Percentiles rank a stretch among this genome's conserved stretches.
These are phyloP conservation scores for Hydnomerulius pinastri DNA, from an alignment of 768 basidiomycete genomes.

Conservation along the genomic window DNA sequence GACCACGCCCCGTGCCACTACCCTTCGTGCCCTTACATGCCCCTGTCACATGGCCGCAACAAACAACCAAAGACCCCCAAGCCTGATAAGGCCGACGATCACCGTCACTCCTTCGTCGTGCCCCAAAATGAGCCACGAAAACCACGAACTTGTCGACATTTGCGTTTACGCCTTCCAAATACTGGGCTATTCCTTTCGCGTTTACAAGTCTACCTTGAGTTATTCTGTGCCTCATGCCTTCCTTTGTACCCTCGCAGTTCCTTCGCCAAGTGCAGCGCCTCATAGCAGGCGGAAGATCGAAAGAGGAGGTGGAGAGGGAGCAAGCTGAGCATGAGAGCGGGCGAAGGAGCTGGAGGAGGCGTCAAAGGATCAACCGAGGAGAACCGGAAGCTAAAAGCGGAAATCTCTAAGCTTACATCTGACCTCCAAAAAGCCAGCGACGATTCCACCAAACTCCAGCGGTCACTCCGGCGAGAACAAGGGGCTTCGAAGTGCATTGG, in stretches of 20 bases:
- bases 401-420: constrained; percentile 14
- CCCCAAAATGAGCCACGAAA: constrained; percentile 20
- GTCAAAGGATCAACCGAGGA: constrained; percentile 9
- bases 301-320: constrained; percentile 24
- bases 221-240: constrained; percentile 17
- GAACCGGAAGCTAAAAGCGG: constrained; percentile 19
- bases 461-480: constrained; percentile 20
- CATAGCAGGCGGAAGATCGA: constrained; percentile 6
- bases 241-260: background rate
- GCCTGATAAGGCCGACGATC: constrained; percentile 27
- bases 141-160: constrained; percentile 34
- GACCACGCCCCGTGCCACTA: constrained; percentile 1
- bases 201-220: constrained; percentile 28
- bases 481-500: too few relatives aligned
- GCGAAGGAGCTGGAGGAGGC: constrained; percentile 19
- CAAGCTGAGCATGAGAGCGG: constrained; percentile 10
- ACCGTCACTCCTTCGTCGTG: constrained; percentile 10
- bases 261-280: background rate
- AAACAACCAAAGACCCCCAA: constrained; percentile 19
- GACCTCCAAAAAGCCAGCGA: constrained; percentile 6
- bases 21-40: too few relatives aligned
- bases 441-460: constrained; percentile 13
- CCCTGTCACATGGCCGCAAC: constrained; percentile 29
- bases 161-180: constrained; percentile 27
- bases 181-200: constrained; percentile 29